Percentiles rank a stretch among this genome's conserved stretches.
Evolutionary conservation across 2,329 filamentous ascomycete species (phyloP).

Genomic region (Colletotrichum liriopes): DNA sequence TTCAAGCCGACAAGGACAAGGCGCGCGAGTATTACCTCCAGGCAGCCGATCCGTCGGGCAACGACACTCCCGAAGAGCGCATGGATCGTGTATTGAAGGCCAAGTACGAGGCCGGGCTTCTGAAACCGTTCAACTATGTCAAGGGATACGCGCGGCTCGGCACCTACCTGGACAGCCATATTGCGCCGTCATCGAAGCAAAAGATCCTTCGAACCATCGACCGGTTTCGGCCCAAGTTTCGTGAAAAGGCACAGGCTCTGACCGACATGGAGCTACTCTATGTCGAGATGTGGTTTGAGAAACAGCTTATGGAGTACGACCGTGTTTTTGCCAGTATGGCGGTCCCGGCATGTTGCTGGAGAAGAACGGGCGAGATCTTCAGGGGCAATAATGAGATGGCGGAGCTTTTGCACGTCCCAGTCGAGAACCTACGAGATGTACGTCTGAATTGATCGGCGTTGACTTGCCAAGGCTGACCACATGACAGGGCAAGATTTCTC

Average conservation of each 20-base stretch:
- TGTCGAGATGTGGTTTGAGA: slow-evolving; percentile 99
- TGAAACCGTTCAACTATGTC: slow-evolving; percentile 98
- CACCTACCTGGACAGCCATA: slow-evolving; percentile 91
- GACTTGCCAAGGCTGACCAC: slow-evolving; percentile 28
- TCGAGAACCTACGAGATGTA: slow-evolving; percentile 92
- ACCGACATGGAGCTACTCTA: slow-evolving; percentile 95
- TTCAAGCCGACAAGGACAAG: slow-evolving; percentile 81
- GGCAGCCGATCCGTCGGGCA: slow-evolving; percentile 92
- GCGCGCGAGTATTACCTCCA: slow-evolving; percentile 96
- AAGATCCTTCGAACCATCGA: slow-evolving; percentile 94
- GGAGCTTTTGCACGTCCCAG: slow-evolving; percentile 92
- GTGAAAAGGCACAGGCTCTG: slow-evolving; percentile 92
- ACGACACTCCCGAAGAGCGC: slow-evolving; percentile 88
- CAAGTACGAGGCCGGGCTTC: slow-evolving; percentile 94
- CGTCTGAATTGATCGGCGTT: slow-evolving; percentile 52
- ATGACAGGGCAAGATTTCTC: slow-evolving; percentile 86
- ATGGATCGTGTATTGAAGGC: slow-evolving; percentile 95
- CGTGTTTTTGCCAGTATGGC: slow-evolving; percentile 99
- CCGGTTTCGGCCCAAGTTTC: slow-evolving; percentile 94
- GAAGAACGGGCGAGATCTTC: slow-evolving; percentile 96
- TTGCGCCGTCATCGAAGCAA: slow-evolving; percentile 85
- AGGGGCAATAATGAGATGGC: slow-evolving; percentile 99
- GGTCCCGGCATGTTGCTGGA: slow-evolving; percentile 97
- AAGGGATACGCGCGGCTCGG: slow-evolving; percentile 93
- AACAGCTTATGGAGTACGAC: slow-evolving; percentile 96